phyloP scores from a whole-genome alignment of 768 basidiomycete species.

The Serendipita sp. region DNA sequence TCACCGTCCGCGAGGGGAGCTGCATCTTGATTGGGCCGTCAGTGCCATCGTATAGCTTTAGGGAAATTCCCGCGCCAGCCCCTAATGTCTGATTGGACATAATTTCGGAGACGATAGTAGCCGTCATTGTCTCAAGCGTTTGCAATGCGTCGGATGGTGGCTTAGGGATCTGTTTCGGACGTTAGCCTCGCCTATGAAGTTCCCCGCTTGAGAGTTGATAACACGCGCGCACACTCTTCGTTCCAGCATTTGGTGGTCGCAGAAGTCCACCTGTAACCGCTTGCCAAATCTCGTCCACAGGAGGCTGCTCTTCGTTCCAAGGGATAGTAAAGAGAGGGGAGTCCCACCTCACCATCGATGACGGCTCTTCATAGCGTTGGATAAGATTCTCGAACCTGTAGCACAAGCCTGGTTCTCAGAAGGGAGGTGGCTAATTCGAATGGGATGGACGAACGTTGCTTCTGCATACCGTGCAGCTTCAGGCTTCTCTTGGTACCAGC shows the following conservation, averaged over 20 bases:
- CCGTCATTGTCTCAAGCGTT: constrained; percentile 64
- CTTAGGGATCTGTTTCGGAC: constrained; percentile 41
- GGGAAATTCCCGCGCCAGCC: constrained; percentile 30
- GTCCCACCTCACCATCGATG: constrained; percentile 98
- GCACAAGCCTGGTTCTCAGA: neutral
- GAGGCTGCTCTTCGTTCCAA: constrained; percentile 53
- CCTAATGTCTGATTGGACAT: constrained; percentile 45
- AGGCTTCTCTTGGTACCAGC: constrained; percentile 49
- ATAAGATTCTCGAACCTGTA: constrained; percentile 72
- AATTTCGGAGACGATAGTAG: constrained; percentile 53
- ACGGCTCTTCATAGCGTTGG: constrained; percentile 86
- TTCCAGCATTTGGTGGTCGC: constrained; percentile 80
- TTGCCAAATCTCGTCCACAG: constrained; percentile 60
- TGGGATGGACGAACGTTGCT: constrained; percentile 46
- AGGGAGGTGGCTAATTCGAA: neutral
- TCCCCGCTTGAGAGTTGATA: neutral
- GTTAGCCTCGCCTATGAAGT: neutral
- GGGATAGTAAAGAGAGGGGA: constrained; percentile 79
- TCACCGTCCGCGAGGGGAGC: constrained; percentile 55
- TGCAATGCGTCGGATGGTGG: constrained; percentile 82
- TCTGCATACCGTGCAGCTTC: constrained; percentile 38
- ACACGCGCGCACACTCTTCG: constrained; percentile 40
- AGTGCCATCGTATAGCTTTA: constrained; percentile 10
- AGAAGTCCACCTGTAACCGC: constrained; percentile 63
- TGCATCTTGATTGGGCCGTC: constrained; percentile 30